A percentile compares a stretch with the other conserved stretches of the same genome.
These are phyloP conservation scores for Leishmania gerbilli DNA, from an alignment of 208 protist genomes.

Conservation along the genomic window DNA sequence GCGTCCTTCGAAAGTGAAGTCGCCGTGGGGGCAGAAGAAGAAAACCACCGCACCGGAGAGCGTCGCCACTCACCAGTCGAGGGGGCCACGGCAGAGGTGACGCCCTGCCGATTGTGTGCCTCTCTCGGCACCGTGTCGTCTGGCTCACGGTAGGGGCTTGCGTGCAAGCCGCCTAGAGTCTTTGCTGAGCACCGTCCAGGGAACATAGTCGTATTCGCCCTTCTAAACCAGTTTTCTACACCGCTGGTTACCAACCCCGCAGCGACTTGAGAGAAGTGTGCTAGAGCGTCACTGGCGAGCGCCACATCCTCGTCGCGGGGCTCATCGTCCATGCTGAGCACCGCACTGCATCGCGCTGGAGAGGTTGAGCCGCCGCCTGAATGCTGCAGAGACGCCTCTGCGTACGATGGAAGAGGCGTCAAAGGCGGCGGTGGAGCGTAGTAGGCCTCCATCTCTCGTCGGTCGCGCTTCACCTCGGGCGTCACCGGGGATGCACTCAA, in stretches of 20 bases:
- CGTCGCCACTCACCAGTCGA: slow-evolving; percentile 3
- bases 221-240: no score
- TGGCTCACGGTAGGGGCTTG: slow-evolving; percentile 39
- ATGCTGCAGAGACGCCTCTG: not conserved
- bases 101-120: slow-evolving; percentile 47
- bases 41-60: slow-evolving; percentile 24
- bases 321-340: slow-evolving; percentile 26
- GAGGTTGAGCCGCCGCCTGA: not conserved
- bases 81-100: not conserved
- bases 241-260: not conserved
- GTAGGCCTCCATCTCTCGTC: slow-evolving; percentile 2
- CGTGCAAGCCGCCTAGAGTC: not conserved
- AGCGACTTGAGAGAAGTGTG: not conserved
- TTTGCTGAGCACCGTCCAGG: not conserved
- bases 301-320: not conserved
- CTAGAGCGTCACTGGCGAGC: not conserved
- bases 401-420: not conserved
- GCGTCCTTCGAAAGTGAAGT: not conserved
- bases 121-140: not conserved
- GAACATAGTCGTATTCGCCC: not conserved
- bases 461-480: slow-evolving; percentile 29
- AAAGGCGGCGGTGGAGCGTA: slow-evolving; percentile 14
- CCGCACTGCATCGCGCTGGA: slow-evolving; percentile 11
- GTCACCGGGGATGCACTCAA: slow-evolving; percentile 15
- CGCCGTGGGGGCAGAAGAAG: not conserved